A percentile compares a stretch with the other conserved stretches of the same genome.
Conservation (phyloP, 2,329 filamentous ascomycete species). For the Epichloe amarillans region DNA sequence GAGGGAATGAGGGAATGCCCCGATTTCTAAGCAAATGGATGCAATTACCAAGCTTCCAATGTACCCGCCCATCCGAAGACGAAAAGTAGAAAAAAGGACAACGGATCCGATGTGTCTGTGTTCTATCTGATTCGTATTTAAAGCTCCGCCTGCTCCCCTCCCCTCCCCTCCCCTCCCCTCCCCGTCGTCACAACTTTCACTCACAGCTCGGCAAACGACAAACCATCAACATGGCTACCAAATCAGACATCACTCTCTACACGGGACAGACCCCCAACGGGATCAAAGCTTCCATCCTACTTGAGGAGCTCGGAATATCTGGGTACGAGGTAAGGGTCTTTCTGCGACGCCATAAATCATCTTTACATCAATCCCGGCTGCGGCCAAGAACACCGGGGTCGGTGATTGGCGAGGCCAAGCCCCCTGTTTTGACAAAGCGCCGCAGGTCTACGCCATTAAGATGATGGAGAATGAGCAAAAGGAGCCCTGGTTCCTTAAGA, state of each 20-base stretch:
- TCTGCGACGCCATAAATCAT: not conserved
- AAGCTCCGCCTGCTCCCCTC: too few relatives aligned
- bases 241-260: slow-evolving; percentile 63
- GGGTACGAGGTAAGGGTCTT: slow-evolving; percentile 51
- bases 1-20: not conserved
- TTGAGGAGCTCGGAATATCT: slow-evolving; percentile 66
- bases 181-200: too few relatives aligned
- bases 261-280: slow-evolving; percentile 78
- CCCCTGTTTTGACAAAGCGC: not conserved
- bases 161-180: too few relatives aligned
- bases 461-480: slow-evolving; percentile 68
- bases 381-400: too few relatives aligned
- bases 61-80: too few relatives aligned
- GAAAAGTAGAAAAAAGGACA: too few relatives aligned
- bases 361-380: too few relatives aligned
- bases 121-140: too few relatives aligned
- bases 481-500: slow-evolving; percentile 73
- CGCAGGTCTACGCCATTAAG: slow-evolving; percentile 47
- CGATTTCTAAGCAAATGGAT: not conserved
- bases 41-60: not conserved
- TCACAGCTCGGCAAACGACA: too few relatives aligned
- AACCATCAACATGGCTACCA: slow-evolving; percentile 5
- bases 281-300: slow-evolving; percentile 74
- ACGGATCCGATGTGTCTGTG: too few relatives aligned
- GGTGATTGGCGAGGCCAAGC: not conserved